phyloP scores from a whole-genome alignment of 352 stramenopile genomes.

The Phytophthora colocasiae region DNA sequence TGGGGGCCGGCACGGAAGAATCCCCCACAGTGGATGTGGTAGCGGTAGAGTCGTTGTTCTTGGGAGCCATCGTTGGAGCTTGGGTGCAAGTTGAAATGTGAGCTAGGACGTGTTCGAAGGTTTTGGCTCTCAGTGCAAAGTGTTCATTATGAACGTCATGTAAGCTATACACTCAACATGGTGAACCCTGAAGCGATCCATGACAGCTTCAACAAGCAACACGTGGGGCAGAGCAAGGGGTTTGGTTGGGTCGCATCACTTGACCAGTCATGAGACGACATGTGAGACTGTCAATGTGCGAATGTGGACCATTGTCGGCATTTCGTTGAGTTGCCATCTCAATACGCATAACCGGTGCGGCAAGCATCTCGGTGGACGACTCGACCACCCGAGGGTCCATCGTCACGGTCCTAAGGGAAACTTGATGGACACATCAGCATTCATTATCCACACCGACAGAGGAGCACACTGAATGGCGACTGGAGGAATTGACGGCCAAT shows the following conservation, averaged over 20 bases:
- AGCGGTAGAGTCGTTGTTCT: constrained; percentile 12
- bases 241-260: constrained; percentile 16
- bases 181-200: neutral
- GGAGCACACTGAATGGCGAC: constrained; percentile 1
- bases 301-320: constrained; percentile 27
- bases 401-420: constrained; percentile 3
- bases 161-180: constrained; percentile 1
- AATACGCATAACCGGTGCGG: neutral
- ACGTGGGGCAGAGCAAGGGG: constrained; percentile 4
- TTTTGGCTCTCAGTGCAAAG: neutral
- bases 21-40: neutral
- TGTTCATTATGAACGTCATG: neutral
- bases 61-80: constrained; percentile 28
- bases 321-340: constrained; percentile 9
- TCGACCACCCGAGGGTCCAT: constrained; percentile 20
- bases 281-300: constrained; percentile 18
- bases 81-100: constrained; percentile 27
- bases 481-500: constrained; percentile 27
- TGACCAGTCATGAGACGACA: constrained; percentile 14
- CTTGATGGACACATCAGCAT: neutral
- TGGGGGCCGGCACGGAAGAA: constrained; percentile 1
- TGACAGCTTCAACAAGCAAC: constrained; percentile 20
- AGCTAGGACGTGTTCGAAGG: neutral
- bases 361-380: constrained; percentile 12
- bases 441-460: neutral